phyloP scores from a whole-genome alignment of 768 basidiomycete species.

The Boletus huronensis region DNA sequence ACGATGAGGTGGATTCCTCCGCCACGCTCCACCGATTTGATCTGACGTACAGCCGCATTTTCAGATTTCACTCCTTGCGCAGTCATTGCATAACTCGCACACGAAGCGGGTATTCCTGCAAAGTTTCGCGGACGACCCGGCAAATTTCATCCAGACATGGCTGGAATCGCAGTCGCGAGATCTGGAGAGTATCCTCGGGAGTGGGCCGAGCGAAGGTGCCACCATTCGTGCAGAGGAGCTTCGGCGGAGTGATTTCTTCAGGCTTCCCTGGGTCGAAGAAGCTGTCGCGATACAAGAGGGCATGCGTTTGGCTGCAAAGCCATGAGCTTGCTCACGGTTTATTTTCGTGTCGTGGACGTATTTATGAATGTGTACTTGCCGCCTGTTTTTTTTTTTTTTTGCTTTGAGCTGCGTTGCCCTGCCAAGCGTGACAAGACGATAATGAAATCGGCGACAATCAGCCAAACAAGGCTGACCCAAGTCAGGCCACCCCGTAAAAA shows the following conservation, averaged over 20 bases:
- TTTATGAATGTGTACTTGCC: conserved; percentile 3
- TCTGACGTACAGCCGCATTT: conserved; percentile 16
- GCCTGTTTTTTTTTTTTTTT: neutral
- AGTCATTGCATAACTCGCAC: conserved; percentile 83
- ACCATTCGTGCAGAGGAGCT: conserved; percentile 86
- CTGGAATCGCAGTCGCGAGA: conserved; percentile 90
- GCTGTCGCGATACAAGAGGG: conserved; percentile 87
- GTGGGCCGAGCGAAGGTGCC: conserved; percentile 75
- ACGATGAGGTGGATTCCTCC: conserved; percentile 71
- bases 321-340: conserved; percentile 17
- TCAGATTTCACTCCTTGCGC: conserved; percentile 79
- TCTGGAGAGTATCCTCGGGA: conserved; percentile 84
- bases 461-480: conserved; percentile 15
- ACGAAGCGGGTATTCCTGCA: conserved; percentile 84
- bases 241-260: conserved; percentile 85
- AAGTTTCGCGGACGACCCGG: conserved; percentile 75
- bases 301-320: conserved; percentile 57
- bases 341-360: neutral
- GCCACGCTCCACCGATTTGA: conserved; percentile 5
- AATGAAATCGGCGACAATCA: conserved; percentile 5
- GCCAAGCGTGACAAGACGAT: neutral
- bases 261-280: conserved; percentile 87
- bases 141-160: conserved; percentile 85
- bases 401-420: neutral
- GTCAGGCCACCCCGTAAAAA: conserved; percentile 19